Evolutionary conservation across 352 stramenopile species (phyloP).

Genomic region (Thalassiosira hispida): DNA sequence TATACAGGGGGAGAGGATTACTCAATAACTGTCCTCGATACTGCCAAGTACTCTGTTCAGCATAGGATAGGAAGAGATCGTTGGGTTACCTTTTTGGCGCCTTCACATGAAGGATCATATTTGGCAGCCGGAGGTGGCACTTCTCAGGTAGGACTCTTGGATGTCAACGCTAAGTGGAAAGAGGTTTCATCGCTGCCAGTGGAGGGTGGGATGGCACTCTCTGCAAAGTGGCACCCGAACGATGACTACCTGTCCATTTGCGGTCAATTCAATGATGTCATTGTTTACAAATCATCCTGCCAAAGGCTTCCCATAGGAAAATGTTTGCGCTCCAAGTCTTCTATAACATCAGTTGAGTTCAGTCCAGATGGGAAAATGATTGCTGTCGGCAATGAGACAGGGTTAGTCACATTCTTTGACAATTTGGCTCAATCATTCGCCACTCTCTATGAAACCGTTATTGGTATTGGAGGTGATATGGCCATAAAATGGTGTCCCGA

Average conservation of each 20-base stretch:
- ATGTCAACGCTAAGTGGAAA: constrained; percentile 61
- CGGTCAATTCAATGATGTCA: constrained; percentile 69
- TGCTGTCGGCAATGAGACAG: constrained; percentile 69
- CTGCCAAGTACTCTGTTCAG: constrained; percentile 54
- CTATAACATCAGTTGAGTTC: constrained; percentile 64
- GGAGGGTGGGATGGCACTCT: constrained; percentile 61
- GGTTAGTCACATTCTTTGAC: constrained; percentile 70
- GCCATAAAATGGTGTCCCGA: constrained; percentile 70
- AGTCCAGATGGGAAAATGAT: constrained; percentile 63
- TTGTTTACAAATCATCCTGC: constrained; percentile 70
- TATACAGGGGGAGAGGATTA: constrained; percentile 78
- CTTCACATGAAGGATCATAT: constrained; percentile 58
- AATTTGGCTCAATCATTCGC: constrained; percentile 54
- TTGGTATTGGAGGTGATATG: constrained; percentile 49
- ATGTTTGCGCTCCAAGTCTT: constrained; percentile 56
- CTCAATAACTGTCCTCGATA: constrained; percentile 68
- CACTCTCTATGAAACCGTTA: constrained; percentile 65
- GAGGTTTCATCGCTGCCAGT: constrained; percentile 60
- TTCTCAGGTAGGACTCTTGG: constrained; percentile 67
- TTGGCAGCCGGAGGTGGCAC: constrained; percentile 64
- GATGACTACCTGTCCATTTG: constrained; percentile 72
- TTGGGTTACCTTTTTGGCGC: constrained; percentile 73
- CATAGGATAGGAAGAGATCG: constrained; percentile 64
- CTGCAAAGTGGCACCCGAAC: constrained; percentile 70
- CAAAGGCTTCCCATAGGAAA: constrained; percentile 58